These are phyloP conservation scores for Brassica rapa DNA, from an alignment of 345 rosid genomes.

Conservation along the genomic window DNA sequence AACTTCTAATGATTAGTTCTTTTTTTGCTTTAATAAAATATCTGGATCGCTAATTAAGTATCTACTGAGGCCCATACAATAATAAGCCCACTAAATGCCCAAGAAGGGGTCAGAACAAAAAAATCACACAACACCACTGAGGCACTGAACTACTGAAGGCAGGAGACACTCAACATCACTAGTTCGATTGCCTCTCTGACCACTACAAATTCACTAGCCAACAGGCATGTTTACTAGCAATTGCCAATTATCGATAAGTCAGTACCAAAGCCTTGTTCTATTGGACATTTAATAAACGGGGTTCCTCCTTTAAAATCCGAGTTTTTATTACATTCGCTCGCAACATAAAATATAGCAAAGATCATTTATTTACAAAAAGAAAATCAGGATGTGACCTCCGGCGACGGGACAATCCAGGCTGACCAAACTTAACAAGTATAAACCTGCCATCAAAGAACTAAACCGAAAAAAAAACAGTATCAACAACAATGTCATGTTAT, in stretches of 20 bases:
- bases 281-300: neutral
- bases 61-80: neutral
- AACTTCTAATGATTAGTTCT: slow-evolving; percentile 18
- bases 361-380: slow-evolving; percentile 23
- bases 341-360: neutral
- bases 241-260: too few relatives aligned
- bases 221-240: too few relatives aligned
- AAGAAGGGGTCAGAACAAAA: neutral
- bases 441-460: slow-evolving; percentile 66
- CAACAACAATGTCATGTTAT: slow-evolving; percentile 13
- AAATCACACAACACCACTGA: slow-evolving; percentile 35
- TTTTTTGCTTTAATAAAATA: too few relatives aligned
- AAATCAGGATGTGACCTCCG: slow-evolving; percentile 32
- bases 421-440: slow-evolving; percentile 51
- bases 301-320: neutral
- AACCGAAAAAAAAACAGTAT: slow-evolving; percentile 3
- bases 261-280: neutral
- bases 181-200: too few relatives aligned
- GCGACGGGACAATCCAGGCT: slow-evolving; percentile 43
- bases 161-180: too few relatives aligned
- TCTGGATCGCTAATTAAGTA: too few relatives aligned
- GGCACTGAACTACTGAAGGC: too few relatives aligned
- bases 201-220: too few relatives aligned
- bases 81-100: neutral
- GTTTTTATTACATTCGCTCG: neutral